phyloP scores from a whole-genome alignment of 805 yeast genomes.

The Schizosaccharomyces octosporus region DNA sequence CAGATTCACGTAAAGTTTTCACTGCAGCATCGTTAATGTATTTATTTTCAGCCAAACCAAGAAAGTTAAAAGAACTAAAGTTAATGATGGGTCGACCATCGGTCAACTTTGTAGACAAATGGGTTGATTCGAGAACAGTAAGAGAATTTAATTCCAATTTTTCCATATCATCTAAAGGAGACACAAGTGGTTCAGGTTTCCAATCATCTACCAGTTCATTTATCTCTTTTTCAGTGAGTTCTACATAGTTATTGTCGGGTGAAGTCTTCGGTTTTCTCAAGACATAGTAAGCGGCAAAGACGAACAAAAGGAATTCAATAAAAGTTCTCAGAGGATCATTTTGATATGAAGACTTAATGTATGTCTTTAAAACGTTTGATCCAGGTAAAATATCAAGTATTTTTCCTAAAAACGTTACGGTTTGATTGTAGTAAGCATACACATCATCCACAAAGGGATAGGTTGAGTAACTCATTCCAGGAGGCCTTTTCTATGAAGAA shows the following conservation, averaged over 20 bases:
- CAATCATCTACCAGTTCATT: conserved; percentile 73
- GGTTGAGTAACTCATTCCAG: not conserved
- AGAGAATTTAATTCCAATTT: conserved; percentile 36
- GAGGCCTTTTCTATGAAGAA: not conserved
- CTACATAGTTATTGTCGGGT: conserved; percentile 44
- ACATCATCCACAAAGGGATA: conserved; percentile 1
- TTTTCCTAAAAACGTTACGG: not conserved
- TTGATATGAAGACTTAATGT: conserved; percentile 66
- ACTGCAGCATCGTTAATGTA: conserved; percentile 29
- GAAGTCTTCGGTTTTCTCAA: conserved; percentile 49
- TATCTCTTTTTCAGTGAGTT: conserved; percentile 28
- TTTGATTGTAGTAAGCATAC: not conserved
- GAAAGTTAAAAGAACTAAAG: conserved; percentile 26
- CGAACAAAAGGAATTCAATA: conserved; percentile 47
- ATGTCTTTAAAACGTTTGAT: conserved; percentile 22
- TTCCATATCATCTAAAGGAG: conserved; percentile 23
- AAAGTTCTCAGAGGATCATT: conserved; percentile 81
- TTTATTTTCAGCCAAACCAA: conserved; percentile 30
- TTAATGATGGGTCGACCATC: not conserved
- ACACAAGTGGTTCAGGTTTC: conserved; percentile 69
- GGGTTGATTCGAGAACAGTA: conserved; percentile 29
- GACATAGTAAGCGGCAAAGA: conserved; percentile 73
- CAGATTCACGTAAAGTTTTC: conserved; percentile 36
- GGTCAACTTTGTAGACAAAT: not conserved
- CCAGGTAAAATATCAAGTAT: conserved; percentile 15